Percentiles rank a stretch among this genome's conserved stretches.
Conservation (phyloP, 164 flowering plant species). For the Liquidambar formosana region DNA sequence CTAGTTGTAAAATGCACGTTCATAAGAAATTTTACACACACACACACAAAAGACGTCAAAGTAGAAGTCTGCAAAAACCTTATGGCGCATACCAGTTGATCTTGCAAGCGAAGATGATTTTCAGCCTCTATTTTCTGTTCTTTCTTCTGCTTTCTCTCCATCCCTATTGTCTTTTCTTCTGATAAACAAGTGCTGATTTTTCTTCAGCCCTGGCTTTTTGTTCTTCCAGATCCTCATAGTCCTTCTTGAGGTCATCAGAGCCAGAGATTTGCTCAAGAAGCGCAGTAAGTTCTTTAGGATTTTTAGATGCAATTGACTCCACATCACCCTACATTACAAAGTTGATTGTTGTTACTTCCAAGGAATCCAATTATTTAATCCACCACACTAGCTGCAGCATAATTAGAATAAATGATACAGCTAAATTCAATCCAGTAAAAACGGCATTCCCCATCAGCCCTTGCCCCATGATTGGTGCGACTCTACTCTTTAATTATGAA, state of each 20-base stretch:
- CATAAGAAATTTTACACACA: background rate
- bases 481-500: too few relatives aligned
- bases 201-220: conserved; percentile 86
- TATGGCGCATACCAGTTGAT: conserved; percentile 61
- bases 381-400: background rate
- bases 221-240: conserved; percentile 82
- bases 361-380: background rate
- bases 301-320: conserved; percentile 96
- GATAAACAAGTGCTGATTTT: conserved; percentile 73
- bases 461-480: background rate
- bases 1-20: background rate
- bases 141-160: conserved; percentile 95
- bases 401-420: background rate
- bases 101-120: conserved; percentile 86
- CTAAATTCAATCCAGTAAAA: too few relatives aligned
- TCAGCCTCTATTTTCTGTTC: conserved; percentile 99
- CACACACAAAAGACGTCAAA: conserved; percentile 1
- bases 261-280: conserved; percentile 98
- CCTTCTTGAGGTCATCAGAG: conserved; percentile 89
- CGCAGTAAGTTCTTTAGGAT: conserved; percentile 91
- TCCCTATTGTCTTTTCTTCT: conserved; percentile 69
- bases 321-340: conserved; percentile 82
- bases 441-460: too few relatives aligned
- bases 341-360: background rate
- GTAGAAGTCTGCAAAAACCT: background rate